Evolutionary conservation across 306 rosid species (phyloP).

Genomic region (Castanea crenata): DNA sequence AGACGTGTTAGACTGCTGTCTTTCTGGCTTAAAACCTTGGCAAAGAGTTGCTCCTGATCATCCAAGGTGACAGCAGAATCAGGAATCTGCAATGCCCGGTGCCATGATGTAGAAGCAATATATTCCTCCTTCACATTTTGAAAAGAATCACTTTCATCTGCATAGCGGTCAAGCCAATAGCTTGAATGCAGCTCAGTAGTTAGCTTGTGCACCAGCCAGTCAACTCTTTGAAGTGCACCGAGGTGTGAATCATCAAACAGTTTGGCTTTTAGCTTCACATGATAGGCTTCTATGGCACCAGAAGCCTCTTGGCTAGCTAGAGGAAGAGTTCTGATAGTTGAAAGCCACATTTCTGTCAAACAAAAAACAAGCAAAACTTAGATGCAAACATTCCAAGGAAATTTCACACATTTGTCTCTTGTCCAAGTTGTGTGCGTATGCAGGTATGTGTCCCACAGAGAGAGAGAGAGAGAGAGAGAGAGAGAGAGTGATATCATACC

Average conservation of each 20-base stretch:
- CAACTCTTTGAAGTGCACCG: constrained; percentile 93
- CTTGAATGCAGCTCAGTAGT: constrained; percentile 91
- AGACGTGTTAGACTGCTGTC: constrained; percentile 43
- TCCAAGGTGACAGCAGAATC: constrained; percentile 64
- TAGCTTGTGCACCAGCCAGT: constrained; percentile 92
- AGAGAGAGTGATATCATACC: constrained; percentile 63
- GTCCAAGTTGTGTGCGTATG: background rate
- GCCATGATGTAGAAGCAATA: constrained; percentile 89
- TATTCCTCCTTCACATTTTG: constrained; percentile 86
- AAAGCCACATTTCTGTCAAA: constrained; percentile 90
- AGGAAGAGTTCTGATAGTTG: constrained; percentile 67
- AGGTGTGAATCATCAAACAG: constrained; percentile 94
- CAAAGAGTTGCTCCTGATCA: constrained; percentile 56
- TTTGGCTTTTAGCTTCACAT: constrained; percentile 79
- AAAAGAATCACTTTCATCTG: constrained; percentile 92
- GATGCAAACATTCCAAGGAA: constrained; percentile 11
- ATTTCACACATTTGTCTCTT: background rate
- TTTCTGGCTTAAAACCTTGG: constrained; percentile 76
- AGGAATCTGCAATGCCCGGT: constrained; percentile 77
- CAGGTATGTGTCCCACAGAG: constrained; percentile 12
- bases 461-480: constrained; percentile 41
- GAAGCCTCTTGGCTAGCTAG: constrained; percentile 95
- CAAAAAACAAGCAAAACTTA: constrained; percentile 1
- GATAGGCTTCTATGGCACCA: constrained; percentile 91
- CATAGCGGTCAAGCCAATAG: constrained; percentile 87